Base-by-base conservation (phyloP, 2,329 filamentous ascomycete species). In the Clathrospora elynae region DNA sequence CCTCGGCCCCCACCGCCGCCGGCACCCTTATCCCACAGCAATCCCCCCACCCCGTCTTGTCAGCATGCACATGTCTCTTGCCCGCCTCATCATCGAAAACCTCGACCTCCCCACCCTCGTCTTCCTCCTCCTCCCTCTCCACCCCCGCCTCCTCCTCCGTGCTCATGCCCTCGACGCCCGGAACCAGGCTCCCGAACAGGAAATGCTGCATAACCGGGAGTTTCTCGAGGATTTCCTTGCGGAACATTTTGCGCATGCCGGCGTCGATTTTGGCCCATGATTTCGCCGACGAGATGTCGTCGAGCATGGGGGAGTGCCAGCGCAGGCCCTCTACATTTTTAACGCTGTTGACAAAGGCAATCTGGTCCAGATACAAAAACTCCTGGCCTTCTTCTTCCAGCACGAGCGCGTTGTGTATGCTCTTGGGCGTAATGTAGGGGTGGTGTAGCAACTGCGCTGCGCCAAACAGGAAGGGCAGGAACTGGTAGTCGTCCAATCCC, bases 141-240 rank as follows among this genome's bases (percentile, higher is more conserved):
- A 76, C 73, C 9, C 74, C 78, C 2, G 71, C 72, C 16, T 79
- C 77, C 1, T 72, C 71, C 32, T 82, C 78, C 32, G 76, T 79
- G 50, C 83, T 87, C 93, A 99, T 97, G 1, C 83, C 88, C 14
- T 89, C 82, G 0, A 78, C 82, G 0, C 92, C 90, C 0, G 89
- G 86, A 2, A 99, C 78, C 35, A 99, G 71, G 6, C 84, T 86
- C 1, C 93, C 93, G 64, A 99, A 99, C 40, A 99, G 66, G 60
- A 99, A 99, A 70, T 99, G 95, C 73, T 99, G 93, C 90, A 97
- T 97, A 29, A 99, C 92, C 1, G 93, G 93, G 41, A 99, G 70
- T 71, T 99, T 99, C 20, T 87, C 85, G 36, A 99, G 72, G 1
- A 99, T 92, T 71, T 99, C 93, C 26, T 86, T 88, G 36, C 92